Base-by-base conservation (phyloP, 441 rosid genomes). In the Gossypium trilobum region DNA sequence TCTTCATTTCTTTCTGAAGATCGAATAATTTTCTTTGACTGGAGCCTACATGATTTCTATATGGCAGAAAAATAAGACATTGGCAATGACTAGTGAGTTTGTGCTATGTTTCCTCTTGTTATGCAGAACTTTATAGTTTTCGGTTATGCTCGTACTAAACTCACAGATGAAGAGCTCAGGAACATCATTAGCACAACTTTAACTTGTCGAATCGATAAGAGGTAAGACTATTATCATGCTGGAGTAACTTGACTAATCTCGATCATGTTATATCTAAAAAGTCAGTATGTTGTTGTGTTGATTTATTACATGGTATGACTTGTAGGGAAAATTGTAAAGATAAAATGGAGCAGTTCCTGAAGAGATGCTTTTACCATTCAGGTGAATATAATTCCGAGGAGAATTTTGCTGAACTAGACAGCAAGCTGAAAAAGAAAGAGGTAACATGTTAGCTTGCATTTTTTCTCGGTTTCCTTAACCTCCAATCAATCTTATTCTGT, bases 121-220 rank as follows among this genome's bases (percentile, higher is more conserved):
- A 16, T 67, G 77, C 82, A 88, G 86, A 78, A 92, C 69, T 89
- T 95, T 48, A 74, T 78, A 29, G 82, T 95, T 54, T 91, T 89
- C 65, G 96, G 99, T 65, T 95, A 84, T 82, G 94, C 96, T 71
- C 82, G 93, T 75, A 86, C 87, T 63, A 79, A 81, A 64, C 73
- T 92, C 83, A 87, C 85, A 5, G 91, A 92, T 71, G 91, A 89
- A 54, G 93, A 91, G 69, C 91, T 95, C 48, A 89, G 97, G 78
- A 79, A 75, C 63, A 83, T 85, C 88, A 89, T 95, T 52, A 87
- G 95, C 82, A 20, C 3, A 63, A 92, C 94, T n/a, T 83, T 95
- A 76, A 92, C 97, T 51, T 92, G 99, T 79, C 83, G 97, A 81
- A 89, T 95, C n/a, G 93, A 95, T 79, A 80, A 85, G 82, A 92